phyloP scores from a whole-genome alignment of 345 rosid species.

The Citrus sp. region DNA sequence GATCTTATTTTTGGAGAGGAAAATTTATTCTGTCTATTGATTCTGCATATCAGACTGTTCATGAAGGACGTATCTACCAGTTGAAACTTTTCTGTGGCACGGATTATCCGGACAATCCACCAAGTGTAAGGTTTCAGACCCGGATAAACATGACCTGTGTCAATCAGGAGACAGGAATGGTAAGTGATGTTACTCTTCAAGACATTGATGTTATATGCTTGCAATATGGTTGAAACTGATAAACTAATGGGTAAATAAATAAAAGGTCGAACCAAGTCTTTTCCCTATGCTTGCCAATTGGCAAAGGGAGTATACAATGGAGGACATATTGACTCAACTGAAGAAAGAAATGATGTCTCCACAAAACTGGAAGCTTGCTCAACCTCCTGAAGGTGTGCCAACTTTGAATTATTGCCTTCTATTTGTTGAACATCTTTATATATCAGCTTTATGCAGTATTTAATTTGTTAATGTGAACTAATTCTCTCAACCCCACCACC shows the following conservation, averaged over 20 bases:
- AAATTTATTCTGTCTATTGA: slow-evolving; percentile 2
- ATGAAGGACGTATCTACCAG: slow-evolving; percentile 83
- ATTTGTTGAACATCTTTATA: background rate
- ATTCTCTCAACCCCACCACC: background rate
- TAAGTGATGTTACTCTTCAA: slow-evolving; percentile 21
- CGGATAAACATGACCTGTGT: slow-evolving; percentile 77
- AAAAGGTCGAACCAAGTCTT: slow-evolving; percentile 66
- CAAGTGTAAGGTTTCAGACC: slow-evolving; percentile 68
- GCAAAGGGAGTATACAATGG: slow-evolving; percentile 74
- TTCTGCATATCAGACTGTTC: slow-evolving; percentile 59
- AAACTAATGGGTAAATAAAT: slow-evolving; percentile 16
- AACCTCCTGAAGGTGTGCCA: slow-evolving; percentile 73
- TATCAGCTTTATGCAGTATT: background rate
- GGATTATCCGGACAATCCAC: slow-evolving; percentile 77
- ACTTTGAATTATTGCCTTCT: background rate
- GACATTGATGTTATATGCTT: background rate
- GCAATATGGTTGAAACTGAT: background rate
- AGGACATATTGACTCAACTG: slow-evolving; percentile 62
- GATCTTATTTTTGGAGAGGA: background rate
- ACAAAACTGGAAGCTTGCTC: slow-evolving; percentile 71
- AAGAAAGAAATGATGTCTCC: slow-evolving; percentile 84
- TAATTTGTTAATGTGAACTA: background rate
- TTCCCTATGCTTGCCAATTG: slow-evolving; percentile 74
- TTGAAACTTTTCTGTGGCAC: slow-evolving; percentile 69
- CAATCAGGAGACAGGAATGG: slow-evolving; percentile 72